Evolutionary conservation across 345 rosid genomes (phyloP).

Genomic region (Camelina hispida): DNA sequence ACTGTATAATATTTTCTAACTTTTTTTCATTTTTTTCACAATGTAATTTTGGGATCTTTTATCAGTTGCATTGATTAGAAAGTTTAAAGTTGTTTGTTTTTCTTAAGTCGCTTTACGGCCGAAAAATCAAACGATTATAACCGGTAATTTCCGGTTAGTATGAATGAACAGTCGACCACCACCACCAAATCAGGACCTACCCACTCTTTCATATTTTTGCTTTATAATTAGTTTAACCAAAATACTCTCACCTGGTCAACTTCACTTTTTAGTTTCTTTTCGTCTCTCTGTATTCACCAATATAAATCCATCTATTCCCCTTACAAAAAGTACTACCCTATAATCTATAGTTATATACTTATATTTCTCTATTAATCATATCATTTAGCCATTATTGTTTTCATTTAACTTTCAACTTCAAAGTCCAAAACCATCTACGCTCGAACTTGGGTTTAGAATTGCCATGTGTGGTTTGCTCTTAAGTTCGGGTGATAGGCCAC

Average conservation of each 20-base stretch:
- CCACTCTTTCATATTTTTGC: background rate
- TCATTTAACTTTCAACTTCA: background rate
- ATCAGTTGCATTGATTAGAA: background rate
- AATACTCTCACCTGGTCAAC: slow-evolving; percentile 24
- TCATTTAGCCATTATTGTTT: slow-evolving; percentile 18
- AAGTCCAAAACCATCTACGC: background rate
- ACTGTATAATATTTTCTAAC: no score
- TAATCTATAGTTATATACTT: background rate
- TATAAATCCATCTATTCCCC: slow-evolving; percentile 4
- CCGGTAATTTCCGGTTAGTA: slow-evolving; percentile 21
- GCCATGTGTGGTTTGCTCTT: slow-evolving; percentile 11
- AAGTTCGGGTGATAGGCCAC: background rate
- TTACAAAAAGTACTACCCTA: background rate
- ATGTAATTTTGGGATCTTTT: background rate
- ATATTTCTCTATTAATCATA: background rate
- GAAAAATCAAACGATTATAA: slow-evolving; percentile 14
- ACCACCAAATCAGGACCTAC: slow-evolving; percentile 39
- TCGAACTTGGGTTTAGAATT: slow-evolving; percentile 1
- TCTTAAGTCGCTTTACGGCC: slow-evolving; percentile 6
- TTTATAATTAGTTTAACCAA: background rate
- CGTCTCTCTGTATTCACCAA: background rate
- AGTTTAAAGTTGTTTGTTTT: background rate
- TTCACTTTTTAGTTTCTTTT: slow-evolving; percentile 24
- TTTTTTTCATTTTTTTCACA: no score
- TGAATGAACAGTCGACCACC: slow-evolving; percentile 24